Conservation (phyloP, 2,329 filamentous ascomycete genomes). For the Fusarium pseudonygamai region DNA sequence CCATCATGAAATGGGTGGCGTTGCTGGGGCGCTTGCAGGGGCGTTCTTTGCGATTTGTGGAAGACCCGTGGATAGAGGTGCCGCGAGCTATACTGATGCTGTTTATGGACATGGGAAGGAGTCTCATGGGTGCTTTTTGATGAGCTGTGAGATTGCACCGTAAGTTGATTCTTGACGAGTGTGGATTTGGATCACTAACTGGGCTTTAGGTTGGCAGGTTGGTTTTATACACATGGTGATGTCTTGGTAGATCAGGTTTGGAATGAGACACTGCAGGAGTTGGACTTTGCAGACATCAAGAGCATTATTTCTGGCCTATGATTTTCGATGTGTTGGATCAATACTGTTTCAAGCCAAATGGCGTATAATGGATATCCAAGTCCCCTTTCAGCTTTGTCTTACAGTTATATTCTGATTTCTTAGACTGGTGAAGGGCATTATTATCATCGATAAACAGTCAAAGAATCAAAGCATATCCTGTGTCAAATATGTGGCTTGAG, state of each 20-base stretch:
- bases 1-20: constrained; percentile 11
- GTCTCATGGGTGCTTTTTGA: constrained; percentile 61
- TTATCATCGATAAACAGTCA: too few relatives aligned
- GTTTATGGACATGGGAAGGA: constrained; percentile 56
- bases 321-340: too few relatives aligned
- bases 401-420: accelerated
- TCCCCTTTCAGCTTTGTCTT: not conserved
- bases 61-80: constrained; percentile 51
- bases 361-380: not conserved
- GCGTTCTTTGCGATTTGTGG: constrained; percentile 36
- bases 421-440: accelerated
- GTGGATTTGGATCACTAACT: not conserved
- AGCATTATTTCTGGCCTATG: constrained; percentile 6
- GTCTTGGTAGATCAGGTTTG: constrained; percentile 24
- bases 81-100: constrained; percentile 59
- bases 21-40: not conserved
- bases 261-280: constrained; percentile 27
- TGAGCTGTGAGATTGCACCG: constrained; percentile 53
- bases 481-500: not conserved
- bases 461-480: too few relatives aligned
- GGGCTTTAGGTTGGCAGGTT: constrained; percentile 16
- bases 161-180: not conserved
- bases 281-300: constrained; percentile 2
- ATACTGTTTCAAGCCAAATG: too few relatives aligned
- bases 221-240: constrained; percentile 27